Base-by-base conservation (phyloP, 345 rosid species). In the Microthlaspi erraticum region DNA sequence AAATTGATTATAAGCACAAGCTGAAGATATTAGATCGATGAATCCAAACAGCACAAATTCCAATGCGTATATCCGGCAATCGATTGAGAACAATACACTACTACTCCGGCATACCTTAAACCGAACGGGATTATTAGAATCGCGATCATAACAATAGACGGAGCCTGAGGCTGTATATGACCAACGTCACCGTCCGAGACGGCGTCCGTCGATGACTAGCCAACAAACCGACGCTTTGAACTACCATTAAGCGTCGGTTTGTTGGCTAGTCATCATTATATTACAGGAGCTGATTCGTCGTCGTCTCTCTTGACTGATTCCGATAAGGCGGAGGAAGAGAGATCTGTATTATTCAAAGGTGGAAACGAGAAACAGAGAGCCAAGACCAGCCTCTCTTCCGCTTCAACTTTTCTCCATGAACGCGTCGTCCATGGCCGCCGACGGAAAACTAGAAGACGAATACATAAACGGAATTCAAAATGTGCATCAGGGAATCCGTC, bases 101-200 rank as follows among this genome's bases (percentile, higher is more conserved):
- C 32, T 37, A 43, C 17, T 49, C 62, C 49, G 36, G n/a, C 60
- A 36, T 60, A 95, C 99, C 99, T 85, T 90, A 81, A 86, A 95
- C 51, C 87, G 78, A 68, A 90, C 83, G 56, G 83, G 85, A 58
- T 71, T 69, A 81, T 95, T 95, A 80, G 98, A 92, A 13, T 92
- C 99, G 26, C 96, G 94, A 73, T 95, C 97, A 74, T 95, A 92
- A 77, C 99, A 92, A 78, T 65, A 85, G 75, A 95, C 82, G 77
- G 96, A n/a, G 99, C 92, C 85, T 92, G 99, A 8, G 99, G 97
- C 80, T 90, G 99, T 56, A 95, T 86, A 26, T 86, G 87, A 43
- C 99, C 99, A 92, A 89, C 68, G 91, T 87, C 37, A 88, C 94
- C 78, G 97, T 89, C 10, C 87, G 84, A 34, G 91, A 75, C 46